phyloP scores from a whole-genome alignment of 371 early-diverging fungal species.

The Amoeboaphelidium protococcarum region DNA sequence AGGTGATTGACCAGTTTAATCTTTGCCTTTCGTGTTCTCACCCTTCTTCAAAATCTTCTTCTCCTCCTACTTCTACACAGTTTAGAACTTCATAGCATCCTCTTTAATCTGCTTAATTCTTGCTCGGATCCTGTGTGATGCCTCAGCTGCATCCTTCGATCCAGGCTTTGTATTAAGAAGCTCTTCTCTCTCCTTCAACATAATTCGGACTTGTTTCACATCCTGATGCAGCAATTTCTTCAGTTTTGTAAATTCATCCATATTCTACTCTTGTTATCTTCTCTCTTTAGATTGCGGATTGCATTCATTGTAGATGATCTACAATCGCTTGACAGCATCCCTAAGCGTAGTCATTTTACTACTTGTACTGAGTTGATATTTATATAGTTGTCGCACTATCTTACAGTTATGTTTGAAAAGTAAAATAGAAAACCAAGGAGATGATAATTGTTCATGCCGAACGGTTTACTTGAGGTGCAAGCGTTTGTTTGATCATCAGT shows the following conservation, averaged over 20 bases:
- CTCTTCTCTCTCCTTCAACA: constrained; percentile 20
- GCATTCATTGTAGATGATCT: constrained; percentile 20
- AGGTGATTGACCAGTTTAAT: too few species aligned
- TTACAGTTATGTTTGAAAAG: too few species aligned
- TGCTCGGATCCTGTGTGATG: constrained; percentile 18
- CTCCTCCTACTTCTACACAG: constrained; percentile 18
- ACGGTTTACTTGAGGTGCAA: too few species aligned
- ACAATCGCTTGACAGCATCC: constrained; percentile 21
- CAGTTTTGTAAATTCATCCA: constrained; percentile 22
- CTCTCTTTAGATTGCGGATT: constrained; percentile 14
- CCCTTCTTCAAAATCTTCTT: too few species aligned
- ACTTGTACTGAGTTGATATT: too few species aligned
- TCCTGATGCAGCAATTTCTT: constrained; percentile 17
- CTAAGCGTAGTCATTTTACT: constrained; percentile 17
- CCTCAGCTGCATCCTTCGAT: constrained; percentile 17
- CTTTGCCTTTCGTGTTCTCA: too few species aligned
- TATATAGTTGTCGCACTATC: too few species aligned
- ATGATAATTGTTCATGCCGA: too few species aligned
- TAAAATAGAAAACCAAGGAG: too few species aligned
- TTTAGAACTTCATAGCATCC: constrained; percentile 9
- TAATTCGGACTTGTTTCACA: constrained; percentile 13
- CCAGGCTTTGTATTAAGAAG: constrained; percentile 4
- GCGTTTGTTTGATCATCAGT: too few species aligned
- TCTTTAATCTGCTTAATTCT: constrained; percentile 15
- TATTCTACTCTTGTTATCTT: constrained; percentile 3